Evolutionary conservation across 2,329 filamentous ascomycete genomes (phyloP).

Genomic region (Epichloe hybrida): DNA sequence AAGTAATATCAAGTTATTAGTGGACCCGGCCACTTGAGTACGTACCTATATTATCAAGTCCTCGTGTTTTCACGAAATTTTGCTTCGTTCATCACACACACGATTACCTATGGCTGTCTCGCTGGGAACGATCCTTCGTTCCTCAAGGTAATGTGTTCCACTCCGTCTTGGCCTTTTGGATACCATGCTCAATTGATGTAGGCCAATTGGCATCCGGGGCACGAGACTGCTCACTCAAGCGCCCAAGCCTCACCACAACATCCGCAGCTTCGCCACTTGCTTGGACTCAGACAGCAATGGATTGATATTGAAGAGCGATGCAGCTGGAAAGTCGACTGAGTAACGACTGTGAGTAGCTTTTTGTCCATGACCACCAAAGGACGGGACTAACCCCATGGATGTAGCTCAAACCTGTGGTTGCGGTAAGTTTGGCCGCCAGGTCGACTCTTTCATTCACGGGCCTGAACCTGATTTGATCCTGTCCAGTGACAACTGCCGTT

Average conservation of each 20-base stretch:
- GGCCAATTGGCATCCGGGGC: constrained; percentile 2
- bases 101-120: not conserved
- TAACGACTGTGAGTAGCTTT: constrained; percentile 6
- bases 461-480: constrained; percentile 7
- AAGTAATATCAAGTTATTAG: too few relatives aligned
- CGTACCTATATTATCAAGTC: not conserved
- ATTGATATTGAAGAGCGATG: constrained; percentile 4
- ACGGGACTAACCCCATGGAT: not conserved
- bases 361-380: not conserved
- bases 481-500: constrained; percentile 28
- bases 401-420: constrained; percentile 11
- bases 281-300: constrained; percentile 4
- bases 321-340: not conserved
- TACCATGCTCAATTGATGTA: not conserved
- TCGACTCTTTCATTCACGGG: not conserved
- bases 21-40: not conserved
- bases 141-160: constrained; percentile 1
- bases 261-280: constrained; percentile 7
- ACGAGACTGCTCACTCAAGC: constrained; percentile 1
- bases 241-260: not conserved
- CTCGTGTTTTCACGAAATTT: too few relatives aligned
- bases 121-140: not conserved
- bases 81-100: too few relatives aligned
- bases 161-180: not conserved
- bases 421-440: constrained; percentile 7